Evolutionary conservation across 2,329 filamentous ascomycete species (phyloP).

Genomic region (Huntiella savannae): DNA sequence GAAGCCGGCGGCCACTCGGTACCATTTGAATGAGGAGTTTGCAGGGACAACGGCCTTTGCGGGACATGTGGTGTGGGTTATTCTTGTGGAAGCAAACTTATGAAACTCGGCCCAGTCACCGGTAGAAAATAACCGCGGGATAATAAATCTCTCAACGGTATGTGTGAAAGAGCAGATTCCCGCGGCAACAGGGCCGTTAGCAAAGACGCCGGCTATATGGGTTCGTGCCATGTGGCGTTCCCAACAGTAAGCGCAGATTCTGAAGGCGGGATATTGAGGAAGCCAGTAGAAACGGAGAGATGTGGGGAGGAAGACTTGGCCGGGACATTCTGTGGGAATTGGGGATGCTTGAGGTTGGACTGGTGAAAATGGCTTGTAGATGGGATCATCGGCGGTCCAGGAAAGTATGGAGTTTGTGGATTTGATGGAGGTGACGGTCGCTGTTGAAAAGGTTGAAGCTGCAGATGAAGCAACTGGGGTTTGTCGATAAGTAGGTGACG

Average conservation of each 20-base stretch:
- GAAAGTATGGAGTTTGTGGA: not conserved
- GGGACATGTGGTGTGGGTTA: conserved; percentile 17
- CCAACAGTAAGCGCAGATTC: conserved; percentile 25
- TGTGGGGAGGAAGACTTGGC: not conserved
- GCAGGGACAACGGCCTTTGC: conserved; percentile 13
- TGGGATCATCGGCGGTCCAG: not conserved
- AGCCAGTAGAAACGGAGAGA: conserved; percentile 12
- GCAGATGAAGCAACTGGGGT: no score
- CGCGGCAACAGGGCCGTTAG: not conserved
- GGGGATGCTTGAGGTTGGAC: no score
- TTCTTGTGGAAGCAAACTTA: conserved; percentile 5
- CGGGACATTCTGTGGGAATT: no score
- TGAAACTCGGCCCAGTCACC: not conserved
- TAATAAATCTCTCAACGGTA: no score
- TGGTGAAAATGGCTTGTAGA: not conserved
- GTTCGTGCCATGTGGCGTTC: conserved; percentile 20
- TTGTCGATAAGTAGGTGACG: no score
- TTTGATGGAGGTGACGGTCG: no score
- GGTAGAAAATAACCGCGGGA: not conserved
- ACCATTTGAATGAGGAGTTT: conserved; percentile 11
- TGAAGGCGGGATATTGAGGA: conserved; percentile 16
- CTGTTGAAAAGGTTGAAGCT: no score
- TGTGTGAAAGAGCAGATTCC: not conserved
- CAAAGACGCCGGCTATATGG: conserved; percentile 17
- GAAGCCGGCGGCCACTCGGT: conserved; percentile 17